These are phyloP conservation scores for Skeletonema costatum DNA, from an alignment of 108 stramenopile species.

Conservation along the genomic window DNA sequence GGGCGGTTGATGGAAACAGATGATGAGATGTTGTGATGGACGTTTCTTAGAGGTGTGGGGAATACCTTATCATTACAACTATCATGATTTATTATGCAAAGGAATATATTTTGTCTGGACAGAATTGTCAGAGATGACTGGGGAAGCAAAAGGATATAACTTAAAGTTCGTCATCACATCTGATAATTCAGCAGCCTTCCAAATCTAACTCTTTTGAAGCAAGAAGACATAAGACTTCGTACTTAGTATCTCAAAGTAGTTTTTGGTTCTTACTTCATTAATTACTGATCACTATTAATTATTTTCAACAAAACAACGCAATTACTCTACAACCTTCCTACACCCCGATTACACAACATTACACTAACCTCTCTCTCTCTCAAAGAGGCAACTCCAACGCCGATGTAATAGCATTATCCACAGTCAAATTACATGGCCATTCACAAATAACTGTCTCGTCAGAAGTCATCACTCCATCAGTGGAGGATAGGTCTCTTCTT, in stretches of 20 bases:
- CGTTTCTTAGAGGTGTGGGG: neutral
- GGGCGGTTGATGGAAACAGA: too few relatives aligned
- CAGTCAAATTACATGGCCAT: constrained; percentile 75
- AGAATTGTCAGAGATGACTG: too few relatives aligned
- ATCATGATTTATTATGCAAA: neutral
- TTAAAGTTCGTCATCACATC: too few relatives aligned
- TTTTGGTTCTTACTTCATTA: neutral
- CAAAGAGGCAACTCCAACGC: constrained; percentile 23
- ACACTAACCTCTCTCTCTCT: neutral
- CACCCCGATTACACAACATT: neutral
- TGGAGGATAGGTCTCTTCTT: constrained; percentile 7
- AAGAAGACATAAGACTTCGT: too few relatives aligned
- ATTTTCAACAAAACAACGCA: neutral
- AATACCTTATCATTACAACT: neutral
- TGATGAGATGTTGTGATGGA: too few relatives aligned
- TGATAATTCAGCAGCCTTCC: too few relatives aligned
- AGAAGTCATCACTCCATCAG: constrained; percentile 8
- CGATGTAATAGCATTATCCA: constrained; percentile 69
- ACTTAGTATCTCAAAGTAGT: too few relatives aligned
- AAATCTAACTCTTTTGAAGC: too few relatives aligned
- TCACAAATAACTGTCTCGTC: constrained; percentile 50
- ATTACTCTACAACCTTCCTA: neutral
- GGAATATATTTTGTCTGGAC: too few relatives aligned
- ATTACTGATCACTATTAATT: neutral
- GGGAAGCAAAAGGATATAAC: too few relatives aligned